Evolutionary conservation across 177 flowering plant genomes (phyloP).

Genomic region (Vitis hybrid): DNA sequence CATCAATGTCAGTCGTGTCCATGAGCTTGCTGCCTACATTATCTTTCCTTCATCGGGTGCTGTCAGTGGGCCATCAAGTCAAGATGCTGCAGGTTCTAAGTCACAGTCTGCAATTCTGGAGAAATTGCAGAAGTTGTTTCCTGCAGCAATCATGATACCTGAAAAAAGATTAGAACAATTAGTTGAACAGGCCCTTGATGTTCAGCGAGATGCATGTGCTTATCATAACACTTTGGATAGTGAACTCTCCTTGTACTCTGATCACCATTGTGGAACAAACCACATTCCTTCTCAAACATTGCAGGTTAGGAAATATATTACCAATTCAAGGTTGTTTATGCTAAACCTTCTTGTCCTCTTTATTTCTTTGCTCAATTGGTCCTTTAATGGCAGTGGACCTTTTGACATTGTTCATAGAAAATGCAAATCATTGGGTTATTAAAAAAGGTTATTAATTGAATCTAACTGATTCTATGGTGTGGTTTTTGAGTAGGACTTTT

Average conservation of each 20-base stretch:
- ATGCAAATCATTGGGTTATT: too few relatives aligned
- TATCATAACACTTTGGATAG: constrained; percentile 71
- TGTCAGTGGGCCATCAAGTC: constrained; percentile 27
- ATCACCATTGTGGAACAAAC: constrained; percentile 79
- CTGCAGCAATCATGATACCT: constrained; percentile 69
- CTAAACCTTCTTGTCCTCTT: too few relatives aligned
- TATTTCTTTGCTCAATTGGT: too few relatives aligned
- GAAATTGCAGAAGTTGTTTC: constrained; percentile 70
- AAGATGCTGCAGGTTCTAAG: constrained; percentile 26
- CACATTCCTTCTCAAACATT: constrained; percentile 69
- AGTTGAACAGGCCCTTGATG: constrained; percentile 73
- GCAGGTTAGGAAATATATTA: constrained; percentile 51
- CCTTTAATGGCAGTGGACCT: too few relatives aligned
- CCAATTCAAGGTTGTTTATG: background rate
- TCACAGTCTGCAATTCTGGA: constrained; percentile 55
- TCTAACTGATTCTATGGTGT: too few relatives aligned
- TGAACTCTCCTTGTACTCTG: constrained; percentile 67
- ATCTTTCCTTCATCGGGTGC: constrained; percentile 40
- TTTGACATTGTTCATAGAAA: too few relatives aligned
- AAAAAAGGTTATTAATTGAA: too few relatives aligned
- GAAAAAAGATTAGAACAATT: constrained; percentile 73
- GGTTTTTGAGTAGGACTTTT: too few relatives aligned
- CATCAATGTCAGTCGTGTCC: constrained; percentile 48
- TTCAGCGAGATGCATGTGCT: constrained; percentile 65
- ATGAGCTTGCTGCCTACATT: constrained; percentile 66